These are phyloP conservation scores for Colletotrichum sp. DNA, from an alignment of 2,329 filamentous ascomycete species.

Conservation along the genomic window DNA sequence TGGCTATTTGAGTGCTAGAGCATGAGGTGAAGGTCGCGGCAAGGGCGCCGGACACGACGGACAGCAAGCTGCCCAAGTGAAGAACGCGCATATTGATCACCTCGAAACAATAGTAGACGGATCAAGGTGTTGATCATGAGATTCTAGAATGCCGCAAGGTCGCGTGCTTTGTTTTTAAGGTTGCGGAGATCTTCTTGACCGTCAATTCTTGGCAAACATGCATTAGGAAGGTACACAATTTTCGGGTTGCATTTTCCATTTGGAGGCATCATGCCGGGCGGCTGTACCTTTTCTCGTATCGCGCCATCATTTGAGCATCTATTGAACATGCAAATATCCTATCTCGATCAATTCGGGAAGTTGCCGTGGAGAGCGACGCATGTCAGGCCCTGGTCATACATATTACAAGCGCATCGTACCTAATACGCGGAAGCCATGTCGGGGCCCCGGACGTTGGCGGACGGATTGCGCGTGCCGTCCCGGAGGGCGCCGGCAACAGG, in stretches of 20 bases:
- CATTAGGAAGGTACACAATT: not conserved
- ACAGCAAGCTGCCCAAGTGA: not conserved
- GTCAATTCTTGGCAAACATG: not conserved
- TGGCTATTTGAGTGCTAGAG: not conserved
- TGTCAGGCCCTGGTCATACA: not conserved
- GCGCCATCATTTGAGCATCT: not conserved
- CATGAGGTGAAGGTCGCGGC: not conserved
- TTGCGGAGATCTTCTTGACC: not conserved
- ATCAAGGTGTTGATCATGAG: not conserved
- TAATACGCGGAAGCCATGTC: not conserved
- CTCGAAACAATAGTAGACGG: not conserved
- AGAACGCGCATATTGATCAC: not conserved
- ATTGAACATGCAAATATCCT: not conserved
- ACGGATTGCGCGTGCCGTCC: not conserved
- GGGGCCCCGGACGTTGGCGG: not conserved
- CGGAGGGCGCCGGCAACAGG: not conserved
- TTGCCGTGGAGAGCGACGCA: not conserved
- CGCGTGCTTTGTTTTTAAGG: not conserved
- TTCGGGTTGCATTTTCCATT: not conserved
- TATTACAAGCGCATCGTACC: not conserved
- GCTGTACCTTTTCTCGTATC: not conserved
- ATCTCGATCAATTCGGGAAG: not conserved
- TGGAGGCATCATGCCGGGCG: not conserved
- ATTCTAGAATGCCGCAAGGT: not conserved
- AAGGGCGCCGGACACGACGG: not conserved